These are phyloP conservation scores for Penicillium salamii DNA, from an alignment of 495 filamentous ascomycete species.

Conservation along the genomic window DNA sequence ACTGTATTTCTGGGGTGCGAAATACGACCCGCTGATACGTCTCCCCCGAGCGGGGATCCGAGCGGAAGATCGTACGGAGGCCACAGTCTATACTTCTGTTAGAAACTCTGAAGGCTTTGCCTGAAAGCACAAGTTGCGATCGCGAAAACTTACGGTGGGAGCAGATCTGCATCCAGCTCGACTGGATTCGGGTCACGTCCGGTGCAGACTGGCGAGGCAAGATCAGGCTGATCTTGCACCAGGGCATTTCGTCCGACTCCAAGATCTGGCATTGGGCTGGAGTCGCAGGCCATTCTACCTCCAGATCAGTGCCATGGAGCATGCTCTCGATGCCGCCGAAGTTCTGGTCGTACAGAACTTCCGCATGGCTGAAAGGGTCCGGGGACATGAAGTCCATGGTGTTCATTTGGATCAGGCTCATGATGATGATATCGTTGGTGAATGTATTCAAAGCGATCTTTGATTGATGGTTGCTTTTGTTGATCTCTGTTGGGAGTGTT, in stretches of 20 bases:
- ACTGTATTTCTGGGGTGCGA: background rate
- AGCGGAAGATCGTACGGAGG: background rate
- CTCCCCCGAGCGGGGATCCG: background rate
- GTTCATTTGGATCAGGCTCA: background rate
- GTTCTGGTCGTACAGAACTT: background rate
- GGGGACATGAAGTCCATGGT: background rate
- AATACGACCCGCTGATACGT: background rate
- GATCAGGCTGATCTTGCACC: conserved; percentile 1
- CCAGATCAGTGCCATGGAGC: background rate
- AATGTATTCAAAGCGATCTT: background rate
- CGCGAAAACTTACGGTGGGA: background rate
- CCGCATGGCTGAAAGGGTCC: background rate
- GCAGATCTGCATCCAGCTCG: background rate
- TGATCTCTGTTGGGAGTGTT: background rate
- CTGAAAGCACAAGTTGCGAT: no score
- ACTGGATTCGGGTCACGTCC: background rate
- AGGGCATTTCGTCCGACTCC: background rate
- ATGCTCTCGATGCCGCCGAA: background rate
- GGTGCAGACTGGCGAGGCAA: background rate
- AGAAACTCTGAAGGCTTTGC: no score
- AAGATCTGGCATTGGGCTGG: background rate
- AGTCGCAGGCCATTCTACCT: background rate
- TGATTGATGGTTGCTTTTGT: background rate
- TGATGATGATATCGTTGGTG: background rate
- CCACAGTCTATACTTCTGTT: background rate